These are phyloP conservation scores for Neopestalotiopsis rosae DNA, from an alignment of 2,329 filamentous ascomycete species.

Conservation along the genomic window DNA sequence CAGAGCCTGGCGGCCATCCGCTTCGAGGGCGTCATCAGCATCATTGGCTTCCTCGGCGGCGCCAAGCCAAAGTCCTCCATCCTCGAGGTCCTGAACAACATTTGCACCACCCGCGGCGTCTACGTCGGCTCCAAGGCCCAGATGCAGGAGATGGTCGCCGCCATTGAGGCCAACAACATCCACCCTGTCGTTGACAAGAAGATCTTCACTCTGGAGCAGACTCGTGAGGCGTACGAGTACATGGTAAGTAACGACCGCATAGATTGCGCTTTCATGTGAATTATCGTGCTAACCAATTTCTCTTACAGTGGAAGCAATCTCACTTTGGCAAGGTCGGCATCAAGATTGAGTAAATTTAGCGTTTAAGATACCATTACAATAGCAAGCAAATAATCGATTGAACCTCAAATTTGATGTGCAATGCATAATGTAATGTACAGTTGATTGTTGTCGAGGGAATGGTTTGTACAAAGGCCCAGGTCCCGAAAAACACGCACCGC, in stretches of 20 bases:
- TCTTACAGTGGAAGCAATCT: constrained; percentile 49
- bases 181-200: constrained; percentile 45
- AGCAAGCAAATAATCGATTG: not conserved
- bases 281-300: not conserved
- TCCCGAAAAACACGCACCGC: no score
- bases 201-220: constrained; percentile 44
- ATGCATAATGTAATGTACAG: not conserved
- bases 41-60: constrained; percentile 49
- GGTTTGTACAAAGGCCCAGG: not conserved
- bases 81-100: constrained; percentile 50
- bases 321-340: constrained; percentile 63
- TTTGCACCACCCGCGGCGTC: constrained; percentile 47
- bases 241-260: constrained; percentile 42
- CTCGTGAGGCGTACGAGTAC: constrained; percentile 55
- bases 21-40: constrained; percentile 50
- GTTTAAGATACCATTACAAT: not conserved
- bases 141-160: constrained; percentile 49
- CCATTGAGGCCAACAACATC: constrained; percentile 48
- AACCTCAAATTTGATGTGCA: not conserved
- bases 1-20: constrained; percentile 52
- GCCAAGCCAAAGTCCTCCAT: constrained; percentile 53
- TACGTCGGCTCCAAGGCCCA: constrained; percentile 45
- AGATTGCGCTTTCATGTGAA: not conserved
- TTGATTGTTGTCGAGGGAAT: not conserved
- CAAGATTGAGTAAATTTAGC: constrained; percentile 42